phyloP scores from a whole-genome alignment of 352 stramenopile species.

The Phytophthora ramorum region DNA sequence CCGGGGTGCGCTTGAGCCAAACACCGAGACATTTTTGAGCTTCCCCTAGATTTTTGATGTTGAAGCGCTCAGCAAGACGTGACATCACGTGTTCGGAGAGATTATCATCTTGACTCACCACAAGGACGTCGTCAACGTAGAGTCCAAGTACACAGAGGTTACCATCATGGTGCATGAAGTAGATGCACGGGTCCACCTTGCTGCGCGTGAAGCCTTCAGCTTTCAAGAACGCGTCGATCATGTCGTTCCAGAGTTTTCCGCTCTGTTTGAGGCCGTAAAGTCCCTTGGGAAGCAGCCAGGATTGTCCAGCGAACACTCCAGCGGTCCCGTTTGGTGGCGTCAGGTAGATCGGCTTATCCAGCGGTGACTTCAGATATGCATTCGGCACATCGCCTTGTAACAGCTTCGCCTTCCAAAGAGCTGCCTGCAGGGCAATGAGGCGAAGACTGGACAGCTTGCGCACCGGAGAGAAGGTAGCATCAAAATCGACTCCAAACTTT shows the following conservation, averaged over 20 bases:
- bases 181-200: conserved; percentile 17
- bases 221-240: conserved; percentile 5
- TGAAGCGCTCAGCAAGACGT: background rate
- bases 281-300: background rate
- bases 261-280: conserved; percentile 12
- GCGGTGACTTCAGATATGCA: background rate
- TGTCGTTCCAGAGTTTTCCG: conserved; percentile 1
- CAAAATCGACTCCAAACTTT: background rate
- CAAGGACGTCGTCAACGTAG: conserved; percentile 1
- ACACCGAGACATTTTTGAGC: conserved; percentile 3
- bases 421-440: background rate
- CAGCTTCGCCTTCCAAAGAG: background rate
- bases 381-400: background rate
- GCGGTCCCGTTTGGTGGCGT: background rate
- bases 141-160: background rate
- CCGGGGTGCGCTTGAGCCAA: background rate
- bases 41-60: background rate
- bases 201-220: background rate
- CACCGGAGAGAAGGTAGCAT: background rate
- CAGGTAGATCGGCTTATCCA: background rate
- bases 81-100: background rate
- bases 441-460: background rate
- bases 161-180: background rate
- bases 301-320: background rate
- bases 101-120: background rate